Conservation (phyloP, 164 flowering plant genomes). For the Kalanchoe fedtschenkoi region DNA sequence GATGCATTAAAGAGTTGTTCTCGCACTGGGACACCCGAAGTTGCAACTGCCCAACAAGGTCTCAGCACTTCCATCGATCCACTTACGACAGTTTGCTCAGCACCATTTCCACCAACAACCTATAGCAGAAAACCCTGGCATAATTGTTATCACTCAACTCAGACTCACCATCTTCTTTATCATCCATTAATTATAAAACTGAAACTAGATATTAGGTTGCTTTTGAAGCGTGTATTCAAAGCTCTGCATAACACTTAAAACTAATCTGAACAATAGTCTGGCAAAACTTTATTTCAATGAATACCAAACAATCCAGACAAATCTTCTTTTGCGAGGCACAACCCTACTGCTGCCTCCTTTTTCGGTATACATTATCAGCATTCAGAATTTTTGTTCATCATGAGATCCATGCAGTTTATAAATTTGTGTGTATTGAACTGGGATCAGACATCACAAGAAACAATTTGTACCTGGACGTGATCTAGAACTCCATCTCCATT, state of each 20-base stretch:
- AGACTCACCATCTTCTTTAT: background rate
- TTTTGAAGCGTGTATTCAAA: background rate
- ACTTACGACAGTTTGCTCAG: slow-evolving; percentile 80
- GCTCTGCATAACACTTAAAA: background rate
- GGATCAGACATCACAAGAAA: background rate
- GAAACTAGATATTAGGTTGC: background rate
- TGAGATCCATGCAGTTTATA: background rate
- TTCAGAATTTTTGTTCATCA: background rate
- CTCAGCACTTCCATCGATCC: slow-evolving; percentile 95
- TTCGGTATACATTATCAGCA: background rate
- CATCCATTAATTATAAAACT: background rate
- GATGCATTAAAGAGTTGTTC: slow-evolving; percentile 96
- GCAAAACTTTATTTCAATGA: background rate
- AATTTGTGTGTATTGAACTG: background rate
- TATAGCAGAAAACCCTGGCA: slow-evolving; percentile 12
- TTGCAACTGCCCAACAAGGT: slow-evolving; percentile 98
- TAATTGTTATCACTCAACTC: background rate
- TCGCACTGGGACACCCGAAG: slow-evolving; percentile 92
- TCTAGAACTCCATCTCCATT: slow-evolving; percentile 98
- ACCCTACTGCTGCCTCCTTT: background rate
- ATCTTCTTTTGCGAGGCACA: no score
- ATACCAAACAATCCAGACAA: background rate
- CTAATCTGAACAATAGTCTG: background rate
- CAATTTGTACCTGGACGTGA: slow-evolving; percentile 76
- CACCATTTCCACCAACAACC: slow-evolving; percentile 98